Conservation (phyloP, 306 rosid genomes). For the Trichosanthes truncata region DNA sequence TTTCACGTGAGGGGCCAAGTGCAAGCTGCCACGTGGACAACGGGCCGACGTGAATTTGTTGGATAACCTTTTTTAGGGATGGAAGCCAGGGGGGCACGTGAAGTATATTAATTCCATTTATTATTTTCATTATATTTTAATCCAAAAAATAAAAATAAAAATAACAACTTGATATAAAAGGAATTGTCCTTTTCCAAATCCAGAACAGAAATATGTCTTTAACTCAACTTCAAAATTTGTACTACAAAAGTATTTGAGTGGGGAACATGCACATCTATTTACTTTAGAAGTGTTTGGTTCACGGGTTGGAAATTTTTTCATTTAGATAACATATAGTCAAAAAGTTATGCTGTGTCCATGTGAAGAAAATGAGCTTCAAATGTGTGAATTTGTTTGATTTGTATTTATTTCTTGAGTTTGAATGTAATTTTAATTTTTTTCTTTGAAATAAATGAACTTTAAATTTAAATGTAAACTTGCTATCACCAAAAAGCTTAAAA, state of each 20-base stretch:
- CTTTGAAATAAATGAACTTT: not conserved
- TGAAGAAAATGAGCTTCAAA: not conserved
- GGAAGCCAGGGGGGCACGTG: not conserved
- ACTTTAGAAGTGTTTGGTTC: not conserved
- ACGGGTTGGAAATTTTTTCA: not conserved
- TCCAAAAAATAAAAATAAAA: not conserved
- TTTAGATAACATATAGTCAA: not conserved
- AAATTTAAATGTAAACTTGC: no score
- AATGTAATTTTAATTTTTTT: not conserved
- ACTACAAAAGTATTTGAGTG: not conserved
- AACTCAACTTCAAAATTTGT: no score
- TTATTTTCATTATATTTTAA: not conserved
- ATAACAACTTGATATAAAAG: not conserved
- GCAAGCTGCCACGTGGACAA: not conserved
- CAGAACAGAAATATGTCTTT: not conserved
- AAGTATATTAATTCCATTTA: not conserved
- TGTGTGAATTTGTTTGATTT: not conserved
- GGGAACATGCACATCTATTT: not conserved
- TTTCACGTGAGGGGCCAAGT: conserved; percentile 5
- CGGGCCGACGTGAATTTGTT: not conserved
- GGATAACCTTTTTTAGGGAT: not conserved
- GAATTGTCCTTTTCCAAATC: not conserved
- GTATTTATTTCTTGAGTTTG: not conserved
- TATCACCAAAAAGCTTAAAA: no score
- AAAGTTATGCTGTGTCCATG: not conserved